A percentile compares a stretch with the other conserved stretches of the same genome.
These are phyloP conservation scores for Rosa lucieae DNA, from an alignment of 306 rosid genomes.

Conservation along the genomic window DNA sequence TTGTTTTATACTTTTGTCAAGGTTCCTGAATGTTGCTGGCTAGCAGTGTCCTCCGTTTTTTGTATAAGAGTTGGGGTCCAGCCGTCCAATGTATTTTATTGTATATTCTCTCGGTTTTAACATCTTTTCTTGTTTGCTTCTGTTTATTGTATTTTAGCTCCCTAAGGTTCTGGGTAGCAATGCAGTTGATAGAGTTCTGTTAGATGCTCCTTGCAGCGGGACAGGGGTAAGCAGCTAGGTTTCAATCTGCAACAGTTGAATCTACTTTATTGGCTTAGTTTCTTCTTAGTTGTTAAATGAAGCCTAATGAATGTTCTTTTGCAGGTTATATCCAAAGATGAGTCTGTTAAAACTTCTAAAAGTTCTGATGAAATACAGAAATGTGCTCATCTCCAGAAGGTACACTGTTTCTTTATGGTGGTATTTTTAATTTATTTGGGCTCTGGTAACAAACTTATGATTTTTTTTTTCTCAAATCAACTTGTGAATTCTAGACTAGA, in stretches of 20 bases:
- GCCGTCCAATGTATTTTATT: neutral
- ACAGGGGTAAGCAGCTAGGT: constrained; percentile 70
- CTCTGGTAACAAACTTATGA: neutral
- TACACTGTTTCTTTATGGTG: constrained; percentile 16
- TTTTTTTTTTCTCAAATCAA: neutral
- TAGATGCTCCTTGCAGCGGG: constrained; percentile 99
- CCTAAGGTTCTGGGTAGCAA: constrained; percentile 84
- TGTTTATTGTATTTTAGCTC: constrained; percentile 53
- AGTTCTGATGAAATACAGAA: constrained; percentile 74
- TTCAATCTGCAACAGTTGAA: constrained; percentile 1
- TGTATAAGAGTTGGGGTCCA: neutral
- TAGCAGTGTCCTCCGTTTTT: neutral
- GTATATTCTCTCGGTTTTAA: constrained; percentile 6
- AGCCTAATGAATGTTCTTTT: constrained; percentile 20
- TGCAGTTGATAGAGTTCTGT: constrained; percentile 71
- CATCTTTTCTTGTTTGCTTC: neutral
- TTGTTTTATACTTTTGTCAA: neutral
- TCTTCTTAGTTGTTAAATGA: neutral
- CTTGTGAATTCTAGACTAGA: neutral
- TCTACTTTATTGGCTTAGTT: neutral
- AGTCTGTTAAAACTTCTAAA: constrained; percentile 86
- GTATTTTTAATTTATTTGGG: neutral
- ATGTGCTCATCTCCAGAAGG: constrained; percentile 84
- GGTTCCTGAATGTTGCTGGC: neutral
- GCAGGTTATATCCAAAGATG: constrained; percentile 97